Base-by-base conservation (phyloP, 805 yeast genomes). In the Barnettozyma salicaria region DNA sequence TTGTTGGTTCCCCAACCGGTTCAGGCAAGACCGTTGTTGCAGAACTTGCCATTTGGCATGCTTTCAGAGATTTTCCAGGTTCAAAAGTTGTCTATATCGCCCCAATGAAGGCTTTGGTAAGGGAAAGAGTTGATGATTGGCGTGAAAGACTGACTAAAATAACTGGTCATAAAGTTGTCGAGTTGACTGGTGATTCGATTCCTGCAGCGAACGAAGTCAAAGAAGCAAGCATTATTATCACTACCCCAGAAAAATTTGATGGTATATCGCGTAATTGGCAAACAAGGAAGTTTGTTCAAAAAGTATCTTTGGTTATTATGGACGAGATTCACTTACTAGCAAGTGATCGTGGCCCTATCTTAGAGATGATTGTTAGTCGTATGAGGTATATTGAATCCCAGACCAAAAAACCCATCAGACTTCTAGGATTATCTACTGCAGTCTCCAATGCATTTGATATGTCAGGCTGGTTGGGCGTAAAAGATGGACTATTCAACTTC, bases 21-120 rank as follows among this genome's bases (percentile, higher is more conserved):
- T 90, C 97, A 0, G 99, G 99, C 48, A 92, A 92, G 59, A 92
- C 98, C 0, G 82, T 92, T 23, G 97, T 94, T 20, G 96, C 97
- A 0, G 99, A 92, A 55, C 61, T 92, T 39, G 97, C 97, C 0
- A 85, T 92, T 12, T 92, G 97, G 97, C 90, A 88, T 56, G 97
- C 98, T 1, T 83, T 90, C 57, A 75, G 72, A 31, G 81, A 83
- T 32, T 78, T 70, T 40, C 96, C 97, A 0, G 89, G 79, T 36
- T 90, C 90, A 54, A 92, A 92, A 54, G 76, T 92, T 39, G 80
- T 92, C 3, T 92, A 88, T 51, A 92, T 88, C 20, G 96, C 96
- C 0, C 97, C 97, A 1, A 67, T 89, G 53, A 89, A 89, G 56
- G 97, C 97, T 1, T 65, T 89, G 40, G 97, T 97, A 0, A 95